These are phyloP conservation scores for Calycina marina DNA, from an alignment of 2,329 filamentous ascomycete species.

Conservation along the genomic window DNA sequence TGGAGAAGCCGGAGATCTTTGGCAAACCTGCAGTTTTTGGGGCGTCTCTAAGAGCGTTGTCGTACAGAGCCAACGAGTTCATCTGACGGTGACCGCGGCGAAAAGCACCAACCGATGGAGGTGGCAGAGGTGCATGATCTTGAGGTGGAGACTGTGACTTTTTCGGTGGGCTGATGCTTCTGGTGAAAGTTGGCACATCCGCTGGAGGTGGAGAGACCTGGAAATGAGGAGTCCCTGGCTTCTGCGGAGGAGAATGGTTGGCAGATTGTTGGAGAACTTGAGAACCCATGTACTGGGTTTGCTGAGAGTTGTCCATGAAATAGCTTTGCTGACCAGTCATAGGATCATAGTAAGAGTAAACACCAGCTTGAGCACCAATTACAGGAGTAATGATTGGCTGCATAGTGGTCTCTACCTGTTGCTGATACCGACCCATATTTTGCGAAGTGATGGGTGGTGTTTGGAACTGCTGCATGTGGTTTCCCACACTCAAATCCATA, in stretches of 20 bases:
- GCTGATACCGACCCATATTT: slow-evolving; percentile 27
- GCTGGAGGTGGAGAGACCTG: slow-evolving; percentile 68
- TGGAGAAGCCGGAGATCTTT: slow-evolving; percentile 67
- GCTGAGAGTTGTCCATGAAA: slow-evolving; percentile 38
- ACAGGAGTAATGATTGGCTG: slow-evolving; percentile 31
- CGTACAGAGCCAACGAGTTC: slow-evolving; percentile 41
- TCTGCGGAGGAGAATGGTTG: slow-evolving; percentile 34
- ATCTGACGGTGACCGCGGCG: slow-evolving; percentile 89
- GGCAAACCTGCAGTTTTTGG: slow-evolving; percentile 49
- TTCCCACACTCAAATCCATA: slow-evolving; percentile 46
- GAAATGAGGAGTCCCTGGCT: slow-evolving; percentile 51
- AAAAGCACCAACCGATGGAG: slow-evolving; percentile 81
- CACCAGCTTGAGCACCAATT: slow-evolving; percentile 53
- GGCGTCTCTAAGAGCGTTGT: slow-evolving; percentile 17
- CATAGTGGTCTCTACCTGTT: slow-evolving; percentile 22
- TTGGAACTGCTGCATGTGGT: slow-evolving; percentile 30
- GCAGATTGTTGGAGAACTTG: slow-evolving; percentile 23
- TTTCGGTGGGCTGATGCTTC: slow-evolving; percentile 53
- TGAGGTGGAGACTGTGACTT: slow-evolving; percentile 56
- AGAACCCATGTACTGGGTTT: slow-evolving; percentile 25
- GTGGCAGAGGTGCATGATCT: slow-evolving; percentile 60
- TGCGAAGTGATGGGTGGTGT: slow-evolving; percentile 35
- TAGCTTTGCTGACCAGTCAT: slow-evolving; percentile 73
- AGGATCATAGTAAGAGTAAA: slow-evolving; percentile 76
- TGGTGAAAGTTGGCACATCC: slow-evolving; percentile 33